These are phyloP conservation scores for Aspergillus sparsus DNA, from an alignment of 495 filamentous ascomycete genomes.

Conservation along the genomic window DNA sequence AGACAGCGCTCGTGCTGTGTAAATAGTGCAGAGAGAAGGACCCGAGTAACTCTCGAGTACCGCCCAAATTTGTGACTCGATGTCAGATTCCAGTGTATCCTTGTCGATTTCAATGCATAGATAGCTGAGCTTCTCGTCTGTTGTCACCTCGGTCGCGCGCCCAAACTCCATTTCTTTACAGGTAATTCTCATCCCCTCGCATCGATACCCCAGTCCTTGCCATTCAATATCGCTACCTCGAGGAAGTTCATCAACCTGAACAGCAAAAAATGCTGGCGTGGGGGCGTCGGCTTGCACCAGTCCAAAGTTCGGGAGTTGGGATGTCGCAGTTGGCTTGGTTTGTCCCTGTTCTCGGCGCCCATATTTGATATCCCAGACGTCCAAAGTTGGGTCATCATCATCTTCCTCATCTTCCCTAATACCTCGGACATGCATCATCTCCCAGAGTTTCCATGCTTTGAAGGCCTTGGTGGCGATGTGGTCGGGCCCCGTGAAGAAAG, in stretches of 20 bases:
- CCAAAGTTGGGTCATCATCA: constrained; percentile 54
- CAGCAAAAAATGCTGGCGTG: constrained; percentile 67
- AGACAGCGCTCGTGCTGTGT: constrained; percentile 34
- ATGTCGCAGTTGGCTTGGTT: constrained; percentile 15
- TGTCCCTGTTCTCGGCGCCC: constrained; percentile 41
- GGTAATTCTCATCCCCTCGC: constrained; percentile 29
- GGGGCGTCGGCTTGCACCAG: constrained; percentile 24
- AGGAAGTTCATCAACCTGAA: constrained; percentile 71
- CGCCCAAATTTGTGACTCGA: constrained; percentile 28
- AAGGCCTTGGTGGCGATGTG: constrained; percentile 37
- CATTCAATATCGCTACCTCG: constrained; percentile 72
- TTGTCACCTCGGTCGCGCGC: constrained; percentile 28
- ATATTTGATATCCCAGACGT: constrained; percentile 72
- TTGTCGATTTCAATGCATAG: constrained; percentile 36
- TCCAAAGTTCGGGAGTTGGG: constrained; percentile 35
- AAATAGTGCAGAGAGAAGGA: constrained; percentile 37
- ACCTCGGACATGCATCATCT: constrained; percentile 43
- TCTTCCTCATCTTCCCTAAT: constrained; percentile 33
- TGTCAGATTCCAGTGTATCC: constrained; percentile 16
- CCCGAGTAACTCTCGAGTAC: constrained; percentile 22
- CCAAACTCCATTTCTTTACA: constrained; percentile 15
- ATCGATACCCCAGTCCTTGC: constrained; percentile 54
- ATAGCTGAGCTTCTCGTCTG: constrained; percentile 29
- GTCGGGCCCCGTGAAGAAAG: constrained; percentile 57
- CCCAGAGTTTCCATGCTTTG: constrained; percentile 55